A percentile compares a stretch with the other conserved stretches of the same genome.
phyloP scores from a whole-genome alignment of 140 eudicot species.

The Eryngium alpinum region DNA sequence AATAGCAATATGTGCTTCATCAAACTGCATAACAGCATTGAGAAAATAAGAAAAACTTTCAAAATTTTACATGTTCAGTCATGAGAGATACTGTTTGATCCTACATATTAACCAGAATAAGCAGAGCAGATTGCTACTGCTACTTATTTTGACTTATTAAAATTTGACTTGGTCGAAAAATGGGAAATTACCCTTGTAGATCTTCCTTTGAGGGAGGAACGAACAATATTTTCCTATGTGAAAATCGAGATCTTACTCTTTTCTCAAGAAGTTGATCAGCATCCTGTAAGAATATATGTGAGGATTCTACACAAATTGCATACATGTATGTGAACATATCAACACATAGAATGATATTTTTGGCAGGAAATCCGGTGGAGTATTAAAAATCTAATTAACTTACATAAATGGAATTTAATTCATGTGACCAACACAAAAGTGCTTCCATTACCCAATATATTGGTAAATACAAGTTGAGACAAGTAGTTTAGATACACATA shows the following conservation, averaged over 20 bases:
- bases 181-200: slow-evolving; percentile 42
- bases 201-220: slow-evolving; percentile 85
- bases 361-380: not conserved
- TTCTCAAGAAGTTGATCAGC: slow-evolving; percentile 97
- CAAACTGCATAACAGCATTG: slow-evolving; percentile 39
- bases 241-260: slow-evolving; percentile 93
- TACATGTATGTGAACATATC: not conserved
- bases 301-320: not conserved
- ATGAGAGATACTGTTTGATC: not conserved
- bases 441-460: not conserved
- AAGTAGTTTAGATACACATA: not conserved
- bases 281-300: slow-evolving; percentile 46
- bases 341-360: not conserved
- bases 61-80: not conserved
- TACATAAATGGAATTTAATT: not conserved
- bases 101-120: too few species aligned
- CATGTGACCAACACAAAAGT: not conserved
- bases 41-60: not conserved
- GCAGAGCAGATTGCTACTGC: too few species aligned
- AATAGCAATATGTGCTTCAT: slow-evolving; percentile 56
- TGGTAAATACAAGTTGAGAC: not conserved
- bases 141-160: too few species aligned
- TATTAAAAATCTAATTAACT: too few species aligned
- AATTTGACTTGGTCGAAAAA: not conserved
- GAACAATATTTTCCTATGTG: slow-evolving; percentile 84